Conservation (phyloP, 1,139 yeast genomes). For the Taphrina sp. region DNA sequence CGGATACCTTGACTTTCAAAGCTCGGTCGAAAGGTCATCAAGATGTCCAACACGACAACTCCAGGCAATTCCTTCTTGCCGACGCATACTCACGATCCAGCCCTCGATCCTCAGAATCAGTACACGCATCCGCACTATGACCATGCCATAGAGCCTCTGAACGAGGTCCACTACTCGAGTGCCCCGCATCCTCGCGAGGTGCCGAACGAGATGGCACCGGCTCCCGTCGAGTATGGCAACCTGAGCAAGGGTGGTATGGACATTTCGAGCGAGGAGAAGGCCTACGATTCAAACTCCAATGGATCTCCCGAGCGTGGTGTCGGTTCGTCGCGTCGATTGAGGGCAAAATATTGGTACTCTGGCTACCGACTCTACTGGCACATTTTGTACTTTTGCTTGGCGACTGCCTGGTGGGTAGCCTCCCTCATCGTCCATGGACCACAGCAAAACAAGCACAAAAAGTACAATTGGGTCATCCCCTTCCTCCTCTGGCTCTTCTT, state of each 20-base stretch:
- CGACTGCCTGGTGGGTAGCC: slow-evolving; percentile 68
- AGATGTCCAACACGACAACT: slow-evolving; percentile 20
- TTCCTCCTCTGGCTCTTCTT: slow-evolving; percentile 57
- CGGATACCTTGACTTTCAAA: too few species aligned
- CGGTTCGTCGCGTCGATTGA: slow-evolving; percentile 1
- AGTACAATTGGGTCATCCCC: slow-evolving; percentile 62
- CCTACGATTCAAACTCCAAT: slow-evolving; percentile 9
- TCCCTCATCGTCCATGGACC: slow-evolving; percentile 49
- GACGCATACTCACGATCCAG: slow-evolving; percentile 24
- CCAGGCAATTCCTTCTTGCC: slow-evolving; percentile 29
- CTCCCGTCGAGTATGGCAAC: neutral
- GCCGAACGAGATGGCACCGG: slow-evolving; percentile 10
- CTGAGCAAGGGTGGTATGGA: neutral
- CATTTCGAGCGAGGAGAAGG: slow-evolving; percentile 11
- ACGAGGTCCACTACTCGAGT: slow-evolving; percentile 13
- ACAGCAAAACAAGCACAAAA: slow-evolving; percentile 45
- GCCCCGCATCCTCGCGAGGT: slow-evolving; percentile 24
- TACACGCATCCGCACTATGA: slow-evolving; percentile 21
- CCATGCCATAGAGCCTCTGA: slow-evolving; percentile 25
- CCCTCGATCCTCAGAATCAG: slow-evolving; percentile 23
- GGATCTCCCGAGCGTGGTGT: slow-evolving; percentile 9
- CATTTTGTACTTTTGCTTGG: slow-evolving; percentile 45
- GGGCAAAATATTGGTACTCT: slow-evolving; percentile 26
- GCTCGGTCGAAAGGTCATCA: too few species aligned
- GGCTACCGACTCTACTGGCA: slow-evolving; percentile 28